Conservation (phyloP, 2,329 filamentous ascomycete genomes). For the Passalora sequoiae region DNA sequence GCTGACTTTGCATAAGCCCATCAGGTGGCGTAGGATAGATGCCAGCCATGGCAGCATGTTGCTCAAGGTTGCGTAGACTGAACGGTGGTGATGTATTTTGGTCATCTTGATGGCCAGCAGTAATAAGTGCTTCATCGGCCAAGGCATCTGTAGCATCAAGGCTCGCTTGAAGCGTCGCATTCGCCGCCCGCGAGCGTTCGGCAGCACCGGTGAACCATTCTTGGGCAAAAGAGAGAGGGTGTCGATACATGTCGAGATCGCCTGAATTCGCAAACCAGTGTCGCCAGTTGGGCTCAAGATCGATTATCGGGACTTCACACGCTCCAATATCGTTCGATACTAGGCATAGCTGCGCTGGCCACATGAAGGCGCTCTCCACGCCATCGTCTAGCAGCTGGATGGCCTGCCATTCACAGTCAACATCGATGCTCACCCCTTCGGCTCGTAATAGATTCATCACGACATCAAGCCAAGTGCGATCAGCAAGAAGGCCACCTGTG, state of each 20-base stretch:
- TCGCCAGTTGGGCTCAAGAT: conserved; percentile 18
- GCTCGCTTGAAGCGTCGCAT: not conserved
- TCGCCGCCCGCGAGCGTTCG: conserved; percentile 4
- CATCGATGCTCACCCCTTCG: conserved; percentile 12
- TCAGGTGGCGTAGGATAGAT: conserved; percentile 72
- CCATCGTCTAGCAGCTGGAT: conserved; percentile 10
- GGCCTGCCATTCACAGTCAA: conserved; percentile 13
- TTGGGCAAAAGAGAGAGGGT: conserved; percentile 27
- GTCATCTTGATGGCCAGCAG: not conserved
- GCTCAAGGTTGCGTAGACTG: conserved; percentile 39
- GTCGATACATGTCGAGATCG: conserved; percentile 28
- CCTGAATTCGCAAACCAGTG: conserved; percentile 20
- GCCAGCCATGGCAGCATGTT: conserved; percentile 39
- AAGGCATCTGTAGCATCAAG: not conserved
- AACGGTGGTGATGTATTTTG: conserved; percentile 28
- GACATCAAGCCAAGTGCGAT: conserved; percentile 11
- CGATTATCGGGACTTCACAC: not conserved
- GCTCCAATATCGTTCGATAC: not conserved
- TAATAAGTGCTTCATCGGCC: not conserved
- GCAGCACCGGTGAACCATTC: conserved; percentile 25
- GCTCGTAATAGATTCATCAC: conserved; percentile 10
- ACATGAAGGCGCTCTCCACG: conserved; percentile 13
- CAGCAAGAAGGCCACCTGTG: conserved; percentile 2
- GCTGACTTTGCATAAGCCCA: conserved; percentile 35
- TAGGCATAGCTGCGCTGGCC: conserved; percentile 26